Percentiles rank a stretch among this genome's conserved stretches.
Conservation (phyloP, 2,329 filamentous ascomycete genomes). For the Tolypocladium paradoxum region DNA sequence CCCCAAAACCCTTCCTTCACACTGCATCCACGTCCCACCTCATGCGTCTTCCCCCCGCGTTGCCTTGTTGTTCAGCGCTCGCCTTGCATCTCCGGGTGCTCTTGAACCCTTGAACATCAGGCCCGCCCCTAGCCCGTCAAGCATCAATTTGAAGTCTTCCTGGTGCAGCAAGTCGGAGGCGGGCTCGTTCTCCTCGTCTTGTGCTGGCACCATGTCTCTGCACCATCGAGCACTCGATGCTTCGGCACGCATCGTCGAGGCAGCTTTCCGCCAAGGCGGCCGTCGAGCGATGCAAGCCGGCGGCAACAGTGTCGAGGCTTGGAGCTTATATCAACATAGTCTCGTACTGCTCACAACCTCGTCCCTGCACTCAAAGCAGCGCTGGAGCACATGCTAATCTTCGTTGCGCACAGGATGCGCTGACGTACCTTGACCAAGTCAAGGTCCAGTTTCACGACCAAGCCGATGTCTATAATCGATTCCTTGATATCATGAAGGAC, state of each 20-base stretch:
- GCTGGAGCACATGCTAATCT: conserved; percentile 2
- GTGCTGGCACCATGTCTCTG: neutral
- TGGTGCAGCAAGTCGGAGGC: neutral
- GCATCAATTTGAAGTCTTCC: neutral
- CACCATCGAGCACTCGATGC: neutral
- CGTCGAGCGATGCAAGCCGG: neutral
- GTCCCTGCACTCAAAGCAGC: neutral
- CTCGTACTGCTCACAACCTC: conserved; percentile 12
- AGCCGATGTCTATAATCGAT: conserved; percentile 93
- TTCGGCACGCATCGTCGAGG: neutral
- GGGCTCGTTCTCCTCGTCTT: no score
- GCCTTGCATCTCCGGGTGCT: neutral
- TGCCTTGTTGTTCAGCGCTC: neutral
- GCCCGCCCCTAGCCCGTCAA: neutral
- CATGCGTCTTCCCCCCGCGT: neutral
- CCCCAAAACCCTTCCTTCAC: neutral
- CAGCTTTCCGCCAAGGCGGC: neutral
- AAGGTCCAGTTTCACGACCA: conserved; percentile 97
- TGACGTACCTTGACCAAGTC: conserved; percentile 95
- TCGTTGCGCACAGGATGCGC: conserved; percentile 43
- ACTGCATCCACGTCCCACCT: neutral
- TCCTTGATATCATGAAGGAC: conserved; percentile 98
- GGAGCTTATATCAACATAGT: conserved; percentile 12
- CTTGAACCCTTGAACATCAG: neutral
- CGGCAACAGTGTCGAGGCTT: conserved; percentile 7